Conservation (phyloP, 2,329 filamentous ascomycete species). For the Fusarium falciforme region DNA sequence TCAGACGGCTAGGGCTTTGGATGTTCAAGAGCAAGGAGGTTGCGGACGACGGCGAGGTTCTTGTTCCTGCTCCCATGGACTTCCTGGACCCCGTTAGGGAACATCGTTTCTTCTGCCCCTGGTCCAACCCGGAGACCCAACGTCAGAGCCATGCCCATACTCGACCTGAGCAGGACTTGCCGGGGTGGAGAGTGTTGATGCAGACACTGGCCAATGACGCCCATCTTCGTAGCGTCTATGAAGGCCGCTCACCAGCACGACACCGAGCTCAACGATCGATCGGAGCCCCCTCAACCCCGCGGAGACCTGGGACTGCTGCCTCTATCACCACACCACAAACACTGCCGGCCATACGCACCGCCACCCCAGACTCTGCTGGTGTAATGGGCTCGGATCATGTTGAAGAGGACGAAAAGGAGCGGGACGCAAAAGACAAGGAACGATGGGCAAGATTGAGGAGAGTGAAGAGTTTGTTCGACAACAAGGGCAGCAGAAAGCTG, state of each 20-base stretch:
- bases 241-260: constrained; percentile 43
- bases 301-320: constrained; percentile 27
- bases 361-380: constrained; percentile 15
- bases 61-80: constrained; percentile 72
- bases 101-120: constrained; percentile 87
- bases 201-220: constrained; percentile 69
- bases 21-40: constrained; percentile 85
- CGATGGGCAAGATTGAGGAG: constrained; percentile 77
- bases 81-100: constrained; percentile 76
- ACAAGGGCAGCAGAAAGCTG: constrained; percentile 69
- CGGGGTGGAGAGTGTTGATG: constrained; percentile 67
- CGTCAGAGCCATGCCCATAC: constrained; percentile 52
- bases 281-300: constrained; percentile 36
- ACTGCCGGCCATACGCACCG: constrained; percentile 8
- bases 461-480: constrained; percentile 78
- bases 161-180: constrained; percentile 50
- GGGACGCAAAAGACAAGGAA: constrained; percentile 74
- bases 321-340: constrained; percentile 30
- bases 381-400: constrained; percentile 18
- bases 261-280: constrained; percentile 21
- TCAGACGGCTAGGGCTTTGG: constrained; percentile 91
- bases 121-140: constrained; percentile 75
- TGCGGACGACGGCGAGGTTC: constrained; percentile 62
- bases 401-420: constrained; percentile 56
- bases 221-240: constrained; percentile 58